phyloP scores from a whole-genome alignment of 164 flowering plant species.

The Vitis rotundifolia region DNA sequence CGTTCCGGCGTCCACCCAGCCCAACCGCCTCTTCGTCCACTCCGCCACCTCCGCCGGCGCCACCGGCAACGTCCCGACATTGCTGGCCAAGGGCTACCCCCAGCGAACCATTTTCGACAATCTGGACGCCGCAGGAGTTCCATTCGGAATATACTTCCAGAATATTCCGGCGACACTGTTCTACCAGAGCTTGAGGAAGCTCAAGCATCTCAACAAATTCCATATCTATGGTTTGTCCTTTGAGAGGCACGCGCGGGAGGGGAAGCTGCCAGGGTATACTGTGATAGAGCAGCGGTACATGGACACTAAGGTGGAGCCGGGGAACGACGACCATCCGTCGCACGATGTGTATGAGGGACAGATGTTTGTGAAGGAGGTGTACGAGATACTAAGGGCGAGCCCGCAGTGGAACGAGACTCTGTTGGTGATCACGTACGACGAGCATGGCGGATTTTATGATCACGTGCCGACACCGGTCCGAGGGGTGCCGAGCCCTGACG shows the following conservation, averaged over 20 bases:
- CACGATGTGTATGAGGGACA: conserved; percentile 91
- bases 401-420: conserved; percentile 94
- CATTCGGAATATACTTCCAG: conserved; percentile 54
- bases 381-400: conserved; percentile 77
- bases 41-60: conserved; percentile 78
- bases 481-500: conserved; percentile 93
- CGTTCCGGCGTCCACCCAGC: conserved; percentile 80
- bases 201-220: conserved; percentile 61
- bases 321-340: conserved; percentile 94
- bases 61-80: conserved; percentile 50
- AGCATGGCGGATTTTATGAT: conserved; percentile 91
- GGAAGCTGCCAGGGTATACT: conserved; percentile 69
- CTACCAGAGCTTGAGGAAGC: conserved; percentile 70
- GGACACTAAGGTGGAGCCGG: conserved; percentile 57
- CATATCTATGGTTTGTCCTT: conserved; percentile 44
- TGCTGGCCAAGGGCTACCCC: conserved; percentile 55
- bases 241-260: conserved; percentile 51
- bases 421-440: conserved; percentile 81
- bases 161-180: conserved; percentile 71
- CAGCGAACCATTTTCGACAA: conserved; percentile 57
- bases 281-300: conserved; percentile 91
- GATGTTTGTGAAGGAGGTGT: conserved; percentile 88
- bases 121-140: conserved; percentile 32
- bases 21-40: conserved; percentile 74
- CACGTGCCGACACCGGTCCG: conserved; percentile 82